Conservation (phyloP, 1,284 basidiomycete genomes). For the Microbotryum intermedium region DNA sequence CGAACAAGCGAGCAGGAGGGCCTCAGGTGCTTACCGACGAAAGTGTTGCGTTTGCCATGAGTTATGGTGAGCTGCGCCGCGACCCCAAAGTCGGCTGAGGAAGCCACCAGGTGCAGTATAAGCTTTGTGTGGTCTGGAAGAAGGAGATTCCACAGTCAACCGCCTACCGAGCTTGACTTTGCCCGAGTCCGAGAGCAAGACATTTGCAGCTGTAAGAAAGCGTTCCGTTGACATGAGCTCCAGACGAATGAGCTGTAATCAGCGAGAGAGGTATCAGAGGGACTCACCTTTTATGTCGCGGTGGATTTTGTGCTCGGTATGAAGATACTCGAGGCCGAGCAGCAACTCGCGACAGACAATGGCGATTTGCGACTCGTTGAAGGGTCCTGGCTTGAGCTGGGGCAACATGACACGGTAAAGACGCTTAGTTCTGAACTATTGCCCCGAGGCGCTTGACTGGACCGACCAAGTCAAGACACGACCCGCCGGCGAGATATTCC, state of each 20-base stretch:
- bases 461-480: conserved; percentile 73
- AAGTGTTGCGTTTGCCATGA: conserved; percentile 79
- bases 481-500: conserved; percentile 98
- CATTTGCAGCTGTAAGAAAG: conserved; percentile 62
- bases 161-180: conserved; percentile 71
- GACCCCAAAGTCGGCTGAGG: conserved; percentile 81
- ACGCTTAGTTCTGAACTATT: background rate
- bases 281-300: conserved; percentile 73
- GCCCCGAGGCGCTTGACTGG: background rate
- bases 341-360: conserved; percentile 88
- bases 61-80: conserved; percentile 73
- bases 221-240: background rate
- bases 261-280: background rate
- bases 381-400: conserved; percentile 74
- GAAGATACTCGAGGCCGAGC: conserved; percentile 88
- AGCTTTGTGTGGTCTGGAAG: background rate
- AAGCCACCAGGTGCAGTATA: background rate
- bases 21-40: conserved; percentile 48
- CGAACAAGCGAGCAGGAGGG: background rate
- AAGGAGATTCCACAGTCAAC: background rate
- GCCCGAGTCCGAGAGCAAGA: conserved; percentile 79
- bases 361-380: conserved; percentile 86
- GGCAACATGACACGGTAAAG: background rate
- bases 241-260: background rate
- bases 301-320: conserved; percentile 82